Percentiles rank a stretch among this genome's conserved stretches.
These are phyloP conservation scores for Suillus variegatus DNA, from an alignment of 768 basidiomycete genomes.

Conservation along the genomic window DNA sequence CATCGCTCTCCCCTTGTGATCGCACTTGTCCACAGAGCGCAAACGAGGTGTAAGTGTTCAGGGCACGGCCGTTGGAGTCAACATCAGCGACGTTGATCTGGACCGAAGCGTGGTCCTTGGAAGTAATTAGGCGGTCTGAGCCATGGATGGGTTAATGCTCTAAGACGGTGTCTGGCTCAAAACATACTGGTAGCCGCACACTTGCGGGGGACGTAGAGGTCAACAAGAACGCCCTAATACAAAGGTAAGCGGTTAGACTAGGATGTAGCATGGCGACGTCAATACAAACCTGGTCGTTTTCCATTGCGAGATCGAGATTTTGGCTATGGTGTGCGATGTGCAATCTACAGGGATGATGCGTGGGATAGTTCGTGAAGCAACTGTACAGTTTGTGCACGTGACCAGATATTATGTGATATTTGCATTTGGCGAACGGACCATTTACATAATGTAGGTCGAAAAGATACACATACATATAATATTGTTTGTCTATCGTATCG, in stretches of 20 bases:
- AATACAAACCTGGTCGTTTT: constrained; percentile 82
- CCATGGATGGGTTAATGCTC: constrained; percentile 9
- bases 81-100: constrained; percentile 96
- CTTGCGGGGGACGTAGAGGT: constrained; percentile 99
- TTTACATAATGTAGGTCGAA: background rate
- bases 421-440: background rate
- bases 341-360: constrained; percentile 17
- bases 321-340: constrained; percentile 2
- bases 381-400: constrained; percentile 29
- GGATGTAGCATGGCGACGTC: background rate
- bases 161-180: constrained; percentile 5
- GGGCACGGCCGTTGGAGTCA: constrained; percentile 82
- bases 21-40: constrained; percentile 94
- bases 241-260: background rate
- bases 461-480: background rate
- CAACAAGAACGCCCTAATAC: constrained; percentile 91
- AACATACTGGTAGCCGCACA: constrained; percentile 94
- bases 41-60: constrained; percentile 83
- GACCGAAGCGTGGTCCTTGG: constrained; percentile 98
- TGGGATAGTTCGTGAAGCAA: constrained; percentile 29
- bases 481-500: background rate
- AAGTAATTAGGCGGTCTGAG: constrained; percentile 94
- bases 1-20: constrained; percentile 94
- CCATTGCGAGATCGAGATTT: constrained; percentile 53
- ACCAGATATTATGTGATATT: background rate